Evolutionary conservation across 306 rosid genomes (phyloP), one percentile per base, ranked within the genome.

Genomic region (Lathyrus aphaca): DNA sequence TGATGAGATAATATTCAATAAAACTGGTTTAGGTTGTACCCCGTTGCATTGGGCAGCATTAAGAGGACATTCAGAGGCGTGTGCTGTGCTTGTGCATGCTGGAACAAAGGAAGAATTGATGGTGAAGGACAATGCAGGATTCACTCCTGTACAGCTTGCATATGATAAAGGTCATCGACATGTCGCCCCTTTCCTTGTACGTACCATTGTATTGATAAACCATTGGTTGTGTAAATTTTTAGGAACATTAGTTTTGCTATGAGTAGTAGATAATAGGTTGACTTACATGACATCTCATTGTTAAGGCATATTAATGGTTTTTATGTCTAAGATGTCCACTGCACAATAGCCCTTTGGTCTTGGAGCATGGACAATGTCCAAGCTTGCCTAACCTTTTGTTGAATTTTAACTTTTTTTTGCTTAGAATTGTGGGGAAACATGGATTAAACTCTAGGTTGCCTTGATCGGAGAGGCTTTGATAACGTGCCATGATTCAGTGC

Each of bases 1-100:
- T 14, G 48, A 14, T 69, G 65, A 57, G 63, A 72, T 74, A 48
- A 69, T 66, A 43, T 46, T 72, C 15, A 50, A 40, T 66, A 59
- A 75, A 79, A 67, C 74, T 66, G 67, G 48, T 67, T 54, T 76
- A 90, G 98, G 98, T 77, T 87, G 96, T 84, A 87, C 98, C 16
- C 97, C 98, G 0, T 71, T 94, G 91, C 98, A 94, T 75, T 94
- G 97, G 98, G 97, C 97, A 82, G 92, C 95, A 57, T 51, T 82
- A 77, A 55, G 81, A 62, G 98, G 97, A 74, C 55, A 87, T 58
- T 55, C 86, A 74, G 97, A 94, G 78, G 96, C 82, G 27, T 94
- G 98, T 40, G 81, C 96, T 38, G 89, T 94, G 62, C 98, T 94
- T 78, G 92, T 94, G 56, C 96, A 94, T 80, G 83, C 96, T 8